Evolutionary conservation across 257 asterid species (phyloP).

Genomic region (Henckelia pumila): DNA sequence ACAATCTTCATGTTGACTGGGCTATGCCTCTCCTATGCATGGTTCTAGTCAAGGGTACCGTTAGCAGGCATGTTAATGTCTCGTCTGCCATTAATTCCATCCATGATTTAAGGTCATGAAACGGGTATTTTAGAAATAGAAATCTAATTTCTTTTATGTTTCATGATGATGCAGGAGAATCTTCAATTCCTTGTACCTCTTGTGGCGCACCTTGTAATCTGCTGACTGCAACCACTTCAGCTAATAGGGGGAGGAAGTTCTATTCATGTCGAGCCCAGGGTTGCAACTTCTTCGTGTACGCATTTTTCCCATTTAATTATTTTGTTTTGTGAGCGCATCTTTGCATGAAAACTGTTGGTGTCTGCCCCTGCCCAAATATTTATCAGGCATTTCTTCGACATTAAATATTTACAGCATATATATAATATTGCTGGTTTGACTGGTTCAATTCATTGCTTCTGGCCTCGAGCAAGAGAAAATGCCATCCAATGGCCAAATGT

Average conservation of each 20-base stretch:
- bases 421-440: neutral
- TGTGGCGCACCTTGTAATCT: constrained; percentile 74
- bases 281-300: constrained; percentile 92
- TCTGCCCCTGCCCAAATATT: constrained; percentile 5
- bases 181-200: constrained; percentile 63
- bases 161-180: constrained; percentile 56
- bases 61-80: constrained; percentile 8
- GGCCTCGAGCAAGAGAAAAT: neutral
- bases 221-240: constrained; percentile 83
- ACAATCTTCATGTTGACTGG: neutral
- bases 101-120: constrained; percentile 2
- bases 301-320: constrained; percentile 20
- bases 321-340: constrained; percentile 4
- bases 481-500: neutral
- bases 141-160: constrained; percentile 13
- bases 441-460: neutral
- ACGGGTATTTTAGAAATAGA: constrained; percentile 17
- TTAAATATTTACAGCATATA: neutral
- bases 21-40: neutral
- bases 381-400: neutral
- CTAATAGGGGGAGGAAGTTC: constrained; percentile 91
- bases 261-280: constrained; percentile 76
- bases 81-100: neutral
- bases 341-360: constrained; percentile 15
- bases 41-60: constrained; percentile 19